Evolutionary conservation across 75 land plant species (phyloP).

Genomic region (Chamaecyparis obtusa): DNA sequence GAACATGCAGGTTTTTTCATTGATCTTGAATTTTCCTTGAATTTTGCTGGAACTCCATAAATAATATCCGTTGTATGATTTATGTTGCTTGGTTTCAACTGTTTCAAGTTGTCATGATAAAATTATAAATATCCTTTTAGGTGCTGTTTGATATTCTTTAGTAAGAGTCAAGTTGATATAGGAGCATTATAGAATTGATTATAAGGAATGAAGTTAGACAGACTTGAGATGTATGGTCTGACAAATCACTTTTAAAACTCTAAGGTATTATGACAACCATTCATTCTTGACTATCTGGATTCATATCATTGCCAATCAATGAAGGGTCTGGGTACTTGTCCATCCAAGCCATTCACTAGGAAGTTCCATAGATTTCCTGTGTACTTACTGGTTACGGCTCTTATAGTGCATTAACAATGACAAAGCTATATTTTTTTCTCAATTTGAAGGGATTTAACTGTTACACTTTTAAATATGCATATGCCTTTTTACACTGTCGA

Average conservation of each 20-base stretch:
- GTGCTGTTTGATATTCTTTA: neutral
- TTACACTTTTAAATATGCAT: neutral
- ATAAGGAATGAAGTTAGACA: neutral
- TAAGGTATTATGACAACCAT: neutral
- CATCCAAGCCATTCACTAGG: neutral
- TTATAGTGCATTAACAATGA: neutral
- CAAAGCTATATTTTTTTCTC: neutral
- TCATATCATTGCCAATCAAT: neutral
- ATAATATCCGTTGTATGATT: neutral
- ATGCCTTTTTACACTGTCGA: neutral
- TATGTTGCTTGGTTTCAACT: neutral
- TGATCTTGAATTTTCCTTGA: neutral
- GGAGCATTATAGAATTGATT: neutral
- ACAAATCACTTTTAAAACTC: neutral
- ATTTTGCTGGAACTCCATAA: neutral
- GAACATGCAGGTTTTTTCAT: neutral
- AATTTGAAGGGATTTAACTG: neutral
- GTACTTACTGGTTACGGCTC: neutral
- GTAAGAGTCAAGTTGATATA: conserved; percentile 1
- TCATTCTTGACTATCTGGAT: neutral
- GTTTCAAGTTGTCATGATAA: neutral
- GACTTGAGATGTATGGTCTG: neutral
- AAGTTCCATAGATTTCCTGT: neutral
- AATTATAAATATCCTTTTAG: neutral
- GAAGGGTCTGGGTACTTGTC: neutral